Base-by-base conservation (phyloP, 768 basidiomycete genomes). In the Lactarius quietus region DNA sequence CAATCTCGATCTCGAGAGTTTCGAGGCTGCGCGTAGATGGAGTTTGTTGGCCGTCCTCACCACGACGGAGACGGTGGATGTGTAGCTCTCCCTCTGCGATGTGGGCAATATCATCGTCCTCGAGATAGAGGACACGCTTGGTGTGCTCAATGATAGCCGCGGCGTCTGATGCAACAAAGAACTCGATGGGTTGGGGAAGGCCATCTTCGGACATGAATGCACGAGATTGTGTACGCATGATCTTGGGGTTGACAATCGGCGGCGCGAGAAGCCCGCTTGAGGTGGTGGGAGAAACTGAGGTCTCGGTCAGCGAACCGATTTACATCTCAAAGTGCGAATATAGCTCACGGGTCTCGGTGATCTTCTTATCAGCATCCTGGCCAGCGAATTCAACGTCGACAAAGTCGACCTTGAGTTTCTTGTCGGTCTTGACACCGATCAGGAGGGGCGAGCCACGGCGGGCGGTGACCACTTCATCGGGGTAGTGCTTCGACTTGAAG, bases 181-280 rank as follows among this genome's bases (percentile, higher is more conserved):
- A 99, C 74, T 99, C 97, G 78, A 99, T 99, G 51, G 97, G 96
- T 72, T 98, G 95, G 43, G 96, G 95, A 72, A 95, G 88, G 56
- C 97, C 97, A 77, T 99, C 97, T 73, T 98, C 97, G 17, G 93
- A 92, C 83, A 98, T 92, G 84, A 98, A 99, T 51, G 95, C 95
- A 28, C 97, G 90, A 45, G 95, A 97, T 76, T 98, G 97, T 29
- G 93, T 90, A 69, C 95, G 91, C 70, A 92, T 83, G 63, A 97
- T 86, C 77, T 95, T 96, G 67, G 88, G 84, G 71, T 82, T 84
- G 39, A 79, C 79, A 39, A 77, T 76, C 20, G 84, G 86, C 39
- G 92, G 89, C 17, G 85, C 86, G 51, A 96, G 87, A 41, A 92
- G 80, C 64, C 81, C 78, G 52, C 83, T 79, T 1, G 89, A 77